Conservation (phyloP, 1,284 basidiomycete genomes). For the Cryptococcus sp. region DNA sequence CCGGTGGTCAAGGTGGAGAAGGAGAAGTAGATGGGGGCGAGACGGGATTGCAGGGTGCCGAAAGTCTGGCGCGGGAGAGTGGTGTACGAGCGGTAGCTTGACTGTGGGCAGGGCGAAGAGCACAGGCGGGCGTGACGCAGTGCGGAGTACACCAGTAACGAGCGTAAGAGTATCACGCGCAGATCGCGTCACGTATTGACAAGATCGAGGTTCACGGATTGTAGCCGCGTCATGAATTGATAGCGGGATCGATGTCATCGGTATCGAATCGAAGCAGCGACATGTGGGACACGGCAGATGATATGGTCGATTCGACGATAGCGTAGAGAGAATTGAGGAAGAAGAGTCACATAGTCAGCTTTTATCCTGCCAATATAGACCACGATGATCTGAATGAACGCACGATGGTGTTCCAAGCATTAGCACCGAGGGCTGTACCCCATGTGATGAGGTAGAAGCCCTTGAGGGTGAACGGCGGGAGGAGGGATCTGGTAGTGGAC, state of each 20-base stretch:
- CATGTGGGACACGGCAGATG: background rate
- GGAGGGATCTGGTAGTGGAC: slow-evolving; percentile 29
- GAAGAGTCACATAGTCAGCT: background rate
- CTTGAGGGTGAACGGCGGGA: slow-evolving; percentile 51
- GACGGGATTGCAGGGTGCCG: slow-evolving; percentile 70
- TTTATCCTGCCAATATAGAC: background rate
- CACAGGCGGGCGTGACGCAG: background rate
- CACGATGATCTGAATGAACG: slow-evolving; percentile 16
- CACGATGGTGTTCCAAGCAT: slow-evolving; percentile 49
- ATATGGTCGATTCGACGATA: background rate
- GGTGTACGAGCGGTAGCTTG: slow-evolving; percentile 33
- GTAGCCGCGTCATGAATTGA: too few species aligned
- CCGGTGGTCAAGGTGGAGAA: slow-evolving; percentile 62
- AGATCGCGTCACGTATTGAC: too few species aligned
- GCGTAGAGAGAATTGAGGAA: background rate
- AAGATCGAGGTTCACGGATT: too few species aligned
- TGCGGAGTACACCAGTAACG: background rate
- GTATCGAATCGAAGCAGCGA: too few species aligned
- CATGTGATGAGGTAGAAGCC: slow-evolving; percentile 53
- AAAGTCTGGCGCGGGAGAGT: slow-evolving; percentile 65
- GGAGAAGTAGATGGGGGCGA: slow-evolving; percentile 74
- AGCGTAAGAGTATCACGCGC: background rate
- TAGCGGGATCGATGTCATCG: too few species aligned
- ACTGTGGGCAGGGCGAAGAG: slow-evolving; percentile 19
- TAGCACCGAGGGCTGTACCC: slow-evolving; percentile 51